Percentiles rank a stretch among this genome's conserved stretches.
Evolutionary conservation across 2,329 filamentous ascomycete genomes (phyloP).

Genomic region (Cladosporium sp.): DNA sequence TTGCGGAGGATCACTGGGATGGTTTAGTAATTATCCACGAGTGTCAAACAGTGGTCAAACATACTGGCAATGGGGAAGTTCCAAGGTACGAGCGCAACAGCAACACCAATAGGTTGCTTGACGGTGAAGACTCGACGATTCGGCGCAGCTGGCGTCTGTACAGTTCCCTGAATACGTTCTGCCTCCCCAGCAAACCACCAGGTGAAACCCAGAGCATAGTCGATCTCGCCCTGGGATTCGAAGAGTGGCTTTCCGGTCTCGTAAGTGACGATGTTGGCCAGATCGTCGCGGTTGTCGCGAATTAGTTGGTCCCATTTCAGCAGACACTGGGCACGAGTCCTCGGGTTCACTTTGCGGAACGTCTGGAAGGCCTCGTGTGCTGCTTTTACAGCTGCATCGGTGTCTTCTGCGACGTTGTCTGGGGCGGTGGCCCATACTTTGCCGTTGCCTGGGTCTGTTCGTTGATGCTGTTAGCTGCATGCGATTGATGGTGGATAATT

Average conservation of each 20-base stretch:
- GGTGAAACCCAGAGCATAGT: slow-evolving; percentile 55
- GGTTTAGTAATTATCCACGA: neutral
- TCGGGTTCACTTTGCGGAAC: slow-evolving; percentile 61
- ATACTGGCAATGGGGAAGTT: slow-evolving; percentile 50
- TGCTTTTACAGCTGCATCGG: slow-evolving; percentile 59
- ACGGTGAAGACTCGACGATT: slow-evolving; percentile 68
- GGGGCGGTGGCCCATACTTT: slow-evolving; percentile 51
- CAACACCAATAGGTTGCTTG: slow-evolving; percentile 72
- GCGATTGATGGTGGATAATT: neutral
- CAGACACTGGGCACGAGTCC: slow-evolving; percentile 61
- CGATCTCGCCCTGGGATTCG: slow-evolving; percentile 55
- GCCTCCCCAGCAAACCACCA: slow-evolving; percentile 63
- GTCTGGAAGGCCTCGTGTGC: slow-evolving; percentile 62
- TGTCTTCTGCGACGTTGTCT: slow-evolving; percentile 57
- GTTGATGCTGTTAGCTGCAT: neutral
- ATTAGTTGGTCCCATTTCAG: slow-evolving; percentile 67
- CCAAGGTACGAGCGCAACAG: slow-evolving; percentile 70
- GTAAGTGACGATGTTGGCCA: slow-evolving; percentile 63
- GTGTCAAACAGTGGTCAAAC: neutral
- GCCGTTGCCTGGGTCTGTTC: slow-evolving; percentile 52
- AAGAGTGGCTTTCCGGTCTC: slow-evolving; percentile 57
- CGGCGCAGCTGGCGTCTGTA: slow-evolving; percentile 60
- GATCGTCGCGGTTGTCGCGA: slow-evolving; percentile 60
- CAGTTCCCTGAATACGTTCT: slow-evolving; percentile 62
- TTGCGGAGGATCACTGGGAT: slow-evolving; percentile 63